A percentile compares a stretch with the other conserved stretches of the same genome.
phyloP scores from a whole-genome alignment of 805 yeast species.

The Wickerhamiella spandovensis region DNA sequence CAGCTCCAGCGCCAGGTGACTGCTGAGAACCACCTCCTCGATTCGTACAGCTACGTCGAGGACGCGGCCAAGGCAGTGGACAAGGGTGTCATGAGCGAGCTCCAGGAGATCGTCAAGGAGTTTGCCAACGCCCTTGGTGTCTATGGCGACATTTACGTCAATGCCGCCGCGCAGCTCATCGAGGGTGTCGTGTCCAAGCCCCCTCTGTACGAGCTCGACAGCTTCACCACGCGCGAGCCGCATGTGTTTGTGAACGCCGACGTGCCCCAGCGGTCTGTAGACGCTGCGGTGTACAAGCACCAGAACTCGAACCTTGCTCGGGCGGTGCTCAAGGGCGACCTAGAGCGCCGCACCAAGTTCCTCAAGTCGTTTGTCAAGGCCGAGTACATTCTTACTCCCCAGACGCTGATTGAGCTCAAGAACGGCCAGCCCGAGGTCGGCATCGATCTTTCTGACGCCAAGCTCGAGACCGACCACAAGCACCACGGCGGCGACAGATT shows the following conservation, averaged over 20 bases:
- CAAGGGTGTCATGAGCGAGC: slow-evolving; percentile 71
- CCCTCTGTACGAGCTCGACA: slow-evolving; percentile 78
- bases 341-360: slow-evolving; percentile 85
- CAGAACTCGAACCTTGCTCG: slow-evolving; percentile 56
- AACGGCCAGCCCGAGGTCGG: slow-evolving; percentile 17
- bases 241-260: slow-evolving; percentile 49
- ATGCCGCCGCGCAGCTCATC: slow-evolving; percentile 53
- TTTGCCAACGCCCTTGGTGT: slow-evolving; percentile 55
- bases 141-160: slow-evolving; percentile 19
- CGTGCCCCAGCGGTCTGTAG: slow-evolving; percentile 46
- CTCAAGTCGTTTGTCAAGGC: slow-evolving; percentile 83
- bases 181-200: slow-evolving; percentile 68
- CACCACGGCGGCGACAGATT: slow-evolving; percentile 44
- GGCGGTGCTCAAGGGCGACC: slow-evolving; percentile 60
- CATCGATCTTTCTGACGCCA: slow-evolving; percentile 38
- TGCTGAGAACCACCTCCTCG: slow-evolving; percentile 79
- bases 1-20: slow-evolving; percentile 64
- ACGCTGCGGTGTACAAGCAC: slow-evolving; percentile 38
- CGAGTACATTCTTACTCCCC: slow-evolving; percentile 83
- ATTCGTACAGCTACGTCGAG: slow-evolving; percentile 78
- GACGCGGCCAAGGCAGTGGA: slow-evolving; percentile 80
- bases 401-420: slow-evolving; percentile 82
- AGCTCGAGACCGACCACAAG: slow-evolving; percentile 69
- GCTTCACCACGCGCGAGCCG: slow-evolving; percentile 58
- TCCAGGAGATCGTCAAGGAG: slow-evolving; percentile 66